phyloP scores from a whole-genome alignment of 331 rosid genomes.

The Phaseolus coccineus region DNA sequence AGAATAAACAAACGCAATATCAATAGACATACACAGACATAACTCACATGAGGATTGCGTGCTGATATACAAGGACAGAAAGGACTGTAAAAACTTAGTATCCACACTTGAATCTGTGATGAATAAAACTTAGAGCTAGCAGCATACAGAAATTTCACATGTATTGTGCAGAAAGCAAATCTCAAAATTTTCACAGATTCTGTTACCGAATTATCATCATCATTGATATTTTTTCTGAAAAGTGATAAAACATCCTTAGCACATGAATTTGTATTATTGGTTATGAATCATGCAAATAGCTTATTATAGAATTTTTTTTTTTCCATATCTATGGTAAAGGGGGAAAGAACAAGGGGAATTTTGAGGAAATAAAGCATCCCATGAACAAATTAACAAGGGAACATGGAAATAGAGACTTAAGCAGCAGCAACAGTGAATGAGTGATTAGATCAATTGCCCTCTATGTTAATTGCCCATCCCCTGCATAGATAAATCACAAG shows the following conservation, averaged over 20 bases:
- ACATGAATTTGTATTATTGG: not conserved
- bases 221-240: not conserved
- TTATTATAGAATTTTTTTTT: constrained; percentile 12
- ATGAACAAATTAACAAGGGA: constrained; percentile 27
- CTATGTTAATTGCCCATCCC: constrained; percentile 86
- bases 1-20: constrained; percentile 34
- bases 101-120: not conserved
- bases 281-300: constrained; percentile 8
- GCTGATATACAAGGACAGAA: constrained; percentile 82
- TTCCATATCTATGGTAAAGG: not conserved
- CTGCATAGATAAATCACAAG: constrained; percentile 76
- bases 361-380: constrained; percentile 15
- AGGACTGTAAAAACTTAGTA: constrained; percentile 68
- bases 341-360: not conserved
- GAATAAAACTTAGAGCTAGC: constrained; percentile 16
- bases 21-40: constrained; percentile 27
- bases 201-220: constrained; percentile 10
- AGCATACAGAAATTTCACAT: not conserved
- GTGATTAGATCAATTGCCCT: constrained; percentile 64
- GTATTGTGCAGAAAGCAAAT: no score
- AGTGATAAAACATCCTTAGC: not conserved
- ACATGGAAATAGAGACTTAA: constrained; percentile 56
- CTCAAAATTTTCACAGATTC: not conserved
- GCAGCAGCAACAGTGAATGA: constrained; percentile 78
- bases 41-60: constrained; percentile 88